Conservation (phyloP, 1,284 basidiomycete genomes). For the Trametes versicolor region DNA sequence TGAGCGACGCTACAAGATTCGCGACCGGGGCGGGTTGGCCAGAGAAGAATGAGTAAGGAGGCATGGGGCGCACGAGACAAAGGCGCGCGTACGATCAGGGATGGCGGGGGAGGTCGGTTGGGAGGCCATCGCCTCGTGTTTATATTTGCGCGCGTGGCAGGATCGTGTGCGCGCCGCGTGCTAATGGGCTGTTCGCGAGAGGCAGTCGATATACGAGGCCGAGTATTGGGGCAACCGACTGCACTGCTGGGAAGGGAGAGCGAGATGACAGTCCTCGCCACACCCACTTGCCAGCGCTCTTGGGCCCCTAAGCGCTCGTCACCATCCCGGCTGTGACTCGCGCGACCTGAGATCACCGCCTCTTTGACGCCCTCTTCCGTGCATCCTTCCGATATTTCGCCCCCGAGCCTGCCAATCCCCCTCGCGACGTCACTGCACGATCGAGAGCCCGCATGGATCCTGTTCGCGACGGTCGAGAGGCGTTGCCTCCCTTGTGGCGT, state of each 20-base stretch:
- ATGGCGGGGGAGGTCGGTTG: slow-evolving; percentile 31
- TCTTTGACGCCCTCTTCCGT: neutral
- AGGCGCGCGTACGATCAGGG: slow-evolving; percentile 36
- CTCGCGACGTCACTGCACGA: neutral
- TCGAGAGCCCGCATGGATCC: neutral
- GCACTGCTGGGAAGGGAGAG: neutral
- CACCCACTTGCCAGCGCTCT: neutral
- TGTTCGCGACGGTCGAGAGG: neutral
- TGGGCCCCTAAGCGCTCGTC: neutral
- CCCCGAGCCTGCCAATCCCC: slow-evolving; percentile 2
- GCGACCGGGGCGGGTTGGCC: slow-evolving; percentile 5
- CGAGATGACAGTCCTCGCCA: neutral
- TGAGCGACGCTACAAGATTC: slow-evolving; percentile 39
- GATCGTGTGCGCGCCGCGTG: neutral
- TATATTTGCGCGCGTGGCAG: neutral
- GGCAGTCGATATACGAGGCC: slow-evolving; percentile 7
- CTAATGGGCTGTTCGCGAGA: neutral
- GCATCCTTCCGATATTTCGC: neutral
- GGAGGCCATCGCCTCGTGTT: slow-evolving; percentile 17
- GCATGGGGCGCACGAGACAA: slow-evolving; percentile 23
- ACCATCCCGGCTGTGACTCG: slow-evolving; percentile 11
- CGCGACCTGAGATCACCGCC: slow-evolving; percentile 10
- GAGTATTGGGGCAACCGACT: slow-evolving; percentile 9
- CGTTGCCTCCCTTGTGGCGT: neutral
- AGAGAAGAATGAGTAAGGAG: slow-evolving; percentile 25